Evolutionary conservation across 805 yeast species (phyloP).

Genomic region (Saccharomyces kudriavzevii): DNA sequence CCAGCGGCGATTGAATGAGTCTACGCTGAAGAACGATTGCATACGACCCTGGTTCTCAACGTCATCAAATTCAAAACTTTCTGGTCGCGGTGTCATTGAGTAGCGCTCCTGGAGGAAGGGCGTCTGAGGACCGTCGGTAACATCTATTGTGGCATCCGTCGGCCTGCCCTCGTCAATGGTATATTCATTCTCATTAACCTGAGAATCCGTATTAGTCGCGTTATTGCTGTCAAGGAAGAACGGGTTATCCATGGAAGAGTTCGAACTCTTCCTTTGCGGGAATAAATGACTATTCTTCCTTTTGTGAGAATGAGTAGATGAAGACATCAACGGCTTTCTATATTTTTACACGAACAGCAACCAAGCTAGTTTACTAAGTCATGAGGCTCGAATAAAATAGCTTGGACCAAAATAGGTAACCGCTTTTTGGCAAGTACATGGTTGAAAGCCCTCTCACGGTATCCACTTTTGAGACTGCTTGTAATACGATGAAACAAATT

Average conservation of each 20-base stretch:
- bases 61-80: neutral
- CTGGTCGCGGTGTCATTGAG: neutral
- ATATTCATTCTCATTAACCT: constrained; percentile 3
- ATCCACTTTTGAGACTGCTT: neutral
- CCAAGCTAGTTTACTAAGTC: neutral
- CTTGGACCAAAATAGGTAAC: neutral
- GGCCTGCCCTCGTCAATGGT: constrained; percentile 1
- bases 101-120: neutral
- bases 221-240: neutral
- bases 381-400: neutral
- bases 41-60: neutral
- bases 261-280: constrained; percentile 22
- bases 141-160: neutral
- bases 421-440: neutral
- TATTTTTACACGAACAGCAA: neutral
- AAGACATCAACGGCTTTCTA: neutral
- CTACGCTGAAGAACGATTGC: neutral
- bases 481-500: neutral
- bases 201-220: constrained; percentile 9
- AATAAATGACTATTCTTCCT: constrained; percentile 26
- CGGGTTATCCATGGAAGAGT: constrained; percentile 5
- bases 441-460: neutral
- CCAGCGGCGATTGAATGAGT: neutral
- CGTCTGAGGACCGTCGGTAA: neutral
- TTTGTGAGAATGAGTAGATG: constrained; percentile 11